phyloP scores from a whole-genome alignment of 2,329 filamentous ascomycete species.

The Fusarium miscanthi region DNA sequence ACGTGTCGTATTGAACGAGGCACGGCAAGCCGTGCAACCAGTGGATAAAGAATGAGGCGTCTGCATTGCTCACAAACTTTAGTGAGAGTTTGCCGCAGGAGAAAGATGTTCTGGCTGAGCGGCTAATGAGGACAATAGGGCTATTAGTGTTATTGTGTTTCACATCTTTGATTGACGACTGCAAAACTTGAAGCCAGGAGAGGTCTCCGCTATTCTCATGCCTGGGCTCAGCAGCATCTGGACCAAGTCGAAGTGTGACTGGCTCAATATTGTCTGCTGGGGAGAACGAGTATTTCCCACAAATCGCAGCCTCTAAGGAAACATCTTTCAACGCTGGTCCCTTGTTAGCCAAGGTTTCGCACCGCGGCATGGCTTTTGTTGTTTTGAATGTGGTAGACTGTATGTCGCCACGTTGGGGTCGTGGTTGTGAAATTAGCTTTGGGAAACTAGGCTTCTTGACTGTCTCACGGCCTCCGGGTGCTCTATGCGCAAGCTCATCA shows the following conservation, averaged over 20 bases:
- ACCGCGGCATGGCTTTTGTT: not conserved
- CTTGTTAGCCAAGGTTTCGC: not conserved
- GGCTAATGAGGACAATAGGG: conserved; percentile 37
- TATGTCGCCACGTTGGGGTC: conserved; percentile 45
- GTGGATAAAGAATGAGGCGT: conserved; percentile 22
- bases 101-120: conserved; percentile 23
- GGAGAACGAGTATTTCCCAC: conserved; percentile 26
- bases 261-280: not conserved
- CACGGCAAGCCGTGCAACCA: conserved; percentile 24
- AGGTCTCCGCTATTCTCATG: not conserved
- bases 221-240: conserved; percentile 1
- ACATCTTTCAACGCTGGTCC: not conserved
- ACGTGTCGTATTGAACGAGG: conserved; percentile 5
- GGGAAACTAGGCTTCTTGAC: conserved; percentile 30
- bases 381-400: conserved; percentile 34
- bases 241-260: conserved; percentile 16
- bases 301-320: conserved; percentile 42
- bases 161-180: conserved; percentile 19
- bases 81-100: conserved; percentile 31
- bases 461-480: not conserved
- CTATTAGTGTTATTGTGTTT: conserved; percentile 30
- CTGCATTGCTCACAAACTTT: conserved; percentile 24
- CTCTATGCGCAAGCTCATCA: conserved; percentile 45
- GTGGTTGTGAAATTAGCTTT: conserved; percentile 6
- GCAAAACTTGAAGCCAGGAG: conserved; percentile 40